Evolutionary conservation across 108 stramenopile genomes (phyloP).

Genomic region (Fistulifera pelliculosa): DNA sequence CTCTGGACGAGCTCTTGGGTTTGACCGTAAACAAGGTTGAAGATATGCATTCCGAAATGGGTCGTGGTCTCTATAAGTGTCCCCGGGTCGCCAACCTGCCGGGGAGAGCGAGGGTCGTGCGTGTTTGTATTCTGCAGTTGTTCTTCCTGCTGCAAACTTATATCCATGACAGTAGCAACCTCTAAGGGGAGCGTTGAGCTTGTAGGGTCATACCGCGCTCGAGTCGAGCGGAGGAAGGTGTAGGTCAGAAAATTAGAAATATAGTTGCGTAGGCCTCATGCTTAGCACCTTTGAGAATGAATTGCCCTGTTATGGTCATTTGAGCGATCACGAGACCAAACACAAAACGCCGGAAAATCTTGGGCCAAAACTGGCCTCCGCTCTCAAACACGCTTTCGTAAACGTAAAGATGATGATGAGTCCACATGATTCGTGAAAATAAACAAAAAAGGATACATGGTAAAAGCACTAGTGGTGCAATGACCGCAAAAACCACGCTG

Average conservation of each 20-base stretch:
- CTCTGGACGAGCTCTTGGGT: conserved; percentile 72
- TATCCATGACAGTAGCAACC: conserved; percentile 88
- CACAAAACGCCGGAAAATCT: conserved; percentile 83
- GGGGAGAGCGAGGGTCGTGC: not conserved
- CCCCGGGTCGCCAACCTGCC: not conserved
- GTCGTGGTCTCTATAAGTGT: conserved; percentile 40
- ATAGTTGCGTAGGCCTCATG: conserved; percentile 85
- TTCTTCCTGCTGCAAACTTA: conserved; percentile 61
- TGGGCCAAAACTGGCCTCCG: conserved; percentile 91
- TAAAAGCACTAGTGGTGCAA: conserved; percentile 81
- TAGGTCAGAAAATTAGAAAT: conserved; percentile 84
- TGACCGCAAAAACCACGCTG: conserved; percentile 83
- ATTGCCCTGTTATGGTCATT: conserved; percentile 85
- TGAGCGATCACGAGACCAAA: conserved; percentile 87
- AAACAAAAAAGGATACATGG: conserved; percentile 76
- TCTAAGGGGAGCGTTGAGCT: conserved; percentile 78
- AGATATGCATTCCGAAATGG: conserved; percentile 78
- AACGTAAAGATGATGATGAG: conserved; percentile 85
- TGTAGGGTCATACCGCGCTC: conserved; percentile 81
- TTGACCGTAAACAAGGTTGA: conserved; percentile 75
- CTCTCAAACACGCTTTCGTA: conserved; percentile 90
- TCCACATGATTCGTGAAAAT: conserved; percentile 80
- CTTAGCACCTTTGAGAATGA: conserved; percentile 80
- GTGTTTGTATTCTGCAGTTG: conserved; percentile 13
- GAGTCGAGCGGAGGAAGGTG: conserved; percentile 67